Base-by-base conservation (phyloP, 2,329 filamentous ascomycete genomes). In the Tolypocladium sp. region DNA sequence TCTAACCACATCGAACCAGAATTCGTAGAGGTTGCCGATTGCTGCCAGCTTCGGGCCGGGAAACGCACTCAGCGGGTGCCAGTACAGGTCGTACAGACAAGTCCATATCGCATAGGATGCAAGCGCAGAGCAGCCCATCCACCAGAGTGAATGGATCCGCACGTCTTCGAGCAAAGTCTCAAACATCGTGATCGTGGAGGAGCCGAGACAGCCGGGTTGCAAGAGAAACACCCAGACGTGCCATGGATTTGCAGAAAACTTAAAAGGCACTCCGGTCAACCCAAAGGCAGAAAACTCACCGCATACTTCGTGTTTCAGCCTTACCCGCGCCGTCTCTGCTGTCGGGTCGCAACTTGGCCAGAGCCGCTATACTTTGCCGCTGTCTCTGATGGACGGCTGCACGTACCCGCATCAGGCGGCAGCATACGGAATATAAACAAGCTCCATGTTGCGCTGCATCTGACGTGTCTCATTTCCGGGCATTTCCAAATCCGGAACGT, bases 41-140 rank as follows among this genome's bases (percentile, higher is more conserved):
- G 69, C 69, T 4, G 68, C 63, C 22, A 69, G 55, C 44, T 66
- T 70, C 4, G 69, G 71, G 37, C 71, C 71, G 0, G 71, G 70
- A 33, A 71, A 67, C 2, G 57, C 57, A 8, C 68, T 61, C 8
- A 74, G 62, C 2, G 72, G 71, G 56, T 74, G 69, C 22, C 72
- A 60, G 38, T 64, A 65, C 8, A 72, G 55, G 57, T 66, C 64
- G 58, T 70, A 71, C 35, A 73, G n/a, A 9, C 30, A 60, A 41
- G 37, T 56, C 35, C 40, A 38, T 49, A 37, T 27, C 15, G 46
- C 42, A 33, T 57, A 35, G 17, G 30, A 33, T 9, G 9, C 7
- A 7, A 33, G 30, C 7, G 17, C 40, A n/a, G 17, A 13, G 40
- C 40, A 41, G 40, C 40, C 40, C 40, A n/a, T 9, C 40, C 40